phyloP scores from a whole-genome alignment of 495 filamentous ascomycete species.

The Hypoxylon lienhwacheense region DNA sequence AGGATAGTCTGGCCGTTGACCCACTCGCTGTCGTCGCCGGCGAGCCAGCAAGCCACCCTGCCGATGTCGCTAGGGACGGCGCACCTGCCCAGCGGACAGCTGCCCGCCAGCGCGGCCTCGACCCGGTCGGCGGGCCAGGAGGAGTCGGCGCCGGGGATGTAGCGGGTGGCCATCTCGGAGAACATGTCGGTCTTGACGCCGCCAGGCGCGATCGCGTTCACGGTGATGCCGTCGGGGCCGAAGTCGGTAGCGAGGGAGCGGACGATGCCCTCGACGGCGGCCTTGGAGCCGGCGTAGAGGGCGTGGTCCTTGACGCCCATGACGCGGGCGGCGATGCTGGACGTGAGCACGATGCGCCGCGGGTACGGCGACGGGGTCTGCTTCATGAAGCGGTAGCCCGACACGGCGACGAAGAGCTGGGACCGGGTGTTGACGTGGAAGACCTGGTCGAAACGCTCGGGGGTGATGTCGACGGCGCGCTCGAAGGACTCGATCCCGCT shows the following conservation, averaged over 20 bases:
- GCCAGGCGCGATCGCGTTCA: conserved; percentile 11
- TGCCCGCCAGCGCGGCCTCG: background rate
- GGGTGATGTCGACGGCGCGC: conserved; percentile 8
- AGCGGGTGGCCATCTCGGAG: conserved; percentile 9
- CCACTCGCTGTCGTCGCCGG: conserved; percentile 2
- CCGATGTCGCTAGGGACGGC: conserved; percentile 9
- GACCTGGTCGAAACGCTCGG: conserved; percentile 12
- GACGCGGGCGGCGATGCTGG: conserved; percentile 10
- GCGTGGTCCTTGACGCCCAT: conserved; percentile 11
- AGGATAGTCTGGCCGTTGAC: conserved; percentile 8
- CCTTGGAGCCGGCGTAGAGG: conserved; percentile 8
- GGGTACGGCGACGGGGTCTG: background rate
- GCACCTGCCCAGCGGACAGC: conserved; percentile 5
- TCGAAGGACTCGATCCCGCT: conserved; percentile 16
- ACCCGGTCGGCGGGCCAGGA: conserved; percentile 7
- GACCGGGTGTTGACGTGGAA: conserved; percentile 13
- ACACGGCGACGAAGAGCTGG: conserved; percentile 8
- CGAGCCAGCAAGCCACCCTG: conserved; percentile 7
- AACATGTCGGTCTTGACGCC: conserved; percentile 17
- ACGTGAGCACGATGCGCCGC: conserved; percentile 12
- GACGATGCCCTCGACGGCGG: conserved; percentile 10
- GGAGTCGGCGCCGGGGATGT: conserved; percentile 10
- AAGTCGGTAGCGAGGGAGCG: conserved; percentile 17
- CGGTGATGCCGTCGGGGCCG: conserved; percentile 5
- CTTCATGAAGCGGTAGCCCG: conserved; percentile 12